phyloP scores from a whole-genome alignment of 345 rosid genomes.

The Eucalyptus caleyi region DNA sequence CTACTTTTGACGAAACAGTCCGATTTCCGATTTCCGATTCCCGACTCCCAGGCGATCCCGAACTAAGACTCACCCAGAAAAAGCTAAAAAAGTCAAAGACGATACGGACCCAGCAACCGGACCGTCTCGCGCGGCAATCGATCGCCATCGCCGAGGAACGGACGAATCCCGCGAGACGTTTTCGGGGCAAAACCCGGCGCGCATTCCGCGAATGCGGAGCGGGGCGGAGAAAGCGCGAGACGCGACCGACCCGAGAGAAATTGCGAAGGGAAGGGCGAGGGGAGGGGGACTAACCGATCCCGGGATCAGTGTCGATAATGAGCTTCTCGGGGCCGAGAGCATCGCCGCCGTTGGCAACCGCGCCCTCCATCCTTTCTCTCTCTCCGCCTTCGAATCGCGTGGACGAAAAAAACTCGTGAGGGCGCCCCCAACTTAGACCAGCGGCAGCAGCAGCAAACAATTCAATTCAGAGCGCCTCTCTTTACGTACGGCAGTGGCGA shows the following conservation, averaged over 20 bases:
- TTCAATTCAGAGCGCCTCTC: not conserved
- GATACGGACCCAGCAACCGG: not conserved
- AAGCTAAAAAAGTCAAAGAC: not conserved
- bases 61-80: not conserved
- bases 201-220: not conserved
- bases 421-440: not conserved
- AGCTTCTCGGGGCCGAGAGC: slow-evolving; percentile 39
- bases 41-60: not conserved
- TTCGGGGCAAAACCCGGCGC: not conserved
- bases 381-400: too few relatives aligned
- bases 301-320: slow-evolving; percentile 97
- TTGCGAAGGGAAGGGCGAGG: not conserved
- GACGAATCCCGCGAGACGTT: not conserved
- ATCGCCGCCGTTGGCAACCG: not conserved
- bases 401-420: too few relatives aligned
- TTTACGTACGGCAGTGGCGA: not conserved
- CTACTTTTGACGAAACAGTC: not conserved
- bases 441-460: not conserved
- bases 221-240: not conserved
- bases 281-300: slow-evolving; percentile 57
- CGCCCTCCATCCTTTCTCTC: not conserved
- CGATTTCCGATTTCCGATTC: not conserved
- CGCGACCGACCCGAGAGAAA: not conserved
- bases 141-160: not conserved
- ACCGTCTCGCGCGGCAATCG: not conserved